Evolutionary conservation across 306 rosid species (phyloP), one percentile per base, ranked within the genome.

Genomic region (Ammopiptanthus mongolicus): DNA sequence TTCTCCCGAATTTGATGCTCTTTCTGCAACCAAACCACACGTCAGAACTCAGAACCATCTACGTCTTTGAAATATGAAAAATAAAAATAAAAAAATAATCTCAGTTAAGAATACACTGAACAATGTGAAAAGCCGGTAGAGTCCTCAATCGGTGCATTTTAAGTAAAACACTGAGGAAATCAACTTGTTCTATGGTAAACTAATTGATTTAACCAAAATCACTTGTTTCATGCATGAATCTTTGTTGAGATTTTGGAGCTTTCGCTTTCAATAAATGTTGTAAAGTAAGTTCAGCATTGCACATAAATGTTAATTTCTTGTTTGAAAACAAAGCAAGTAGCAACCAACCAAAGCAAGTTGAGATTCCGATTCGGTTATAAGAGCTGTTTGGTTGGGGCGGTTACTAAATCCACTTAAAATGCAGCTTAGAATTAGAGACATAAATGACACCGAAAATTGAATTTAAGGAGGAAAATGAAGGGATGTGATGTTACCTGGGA

Each of bases 401-500:
- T 66, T 75, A 47, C 1, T 25, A 3, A 25, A 25, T 25, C 3
- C 28, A 83, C 29, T 33, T 10, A 19, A 69, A 88, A 82, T 74
- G 84, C 64, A 78, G 74, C 60, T 65, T n/a, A 39, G 28, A 79
- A 66, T 36, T 33, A 41, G 18, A 46, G 39, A 47, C 23, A 72
- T 14, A 70, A 31, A 2, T 25, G 18, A 10, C 2, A 17, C 47
- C 33, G 77, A 65, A 39, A 56, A 75, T 9, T 11, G 42, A 48
- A 66, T 47, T 7, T 17, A 8, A 21, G 10, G 52, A 58, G 25
- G 46, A 15, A 44, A 23, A 39, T 6, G 68, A 39, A 25, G 67
- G 73, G 71, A 52, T 44, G 73, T 46, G 28, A 19, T 3, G 29
- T 66, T 84, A 90, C 96, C 88, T 85, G 85, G 4, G 28, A 25